phyloP scores from a whole-genome alignment of 495 filamentous ascomycete genomes.

The Podospora conica region DNA sequence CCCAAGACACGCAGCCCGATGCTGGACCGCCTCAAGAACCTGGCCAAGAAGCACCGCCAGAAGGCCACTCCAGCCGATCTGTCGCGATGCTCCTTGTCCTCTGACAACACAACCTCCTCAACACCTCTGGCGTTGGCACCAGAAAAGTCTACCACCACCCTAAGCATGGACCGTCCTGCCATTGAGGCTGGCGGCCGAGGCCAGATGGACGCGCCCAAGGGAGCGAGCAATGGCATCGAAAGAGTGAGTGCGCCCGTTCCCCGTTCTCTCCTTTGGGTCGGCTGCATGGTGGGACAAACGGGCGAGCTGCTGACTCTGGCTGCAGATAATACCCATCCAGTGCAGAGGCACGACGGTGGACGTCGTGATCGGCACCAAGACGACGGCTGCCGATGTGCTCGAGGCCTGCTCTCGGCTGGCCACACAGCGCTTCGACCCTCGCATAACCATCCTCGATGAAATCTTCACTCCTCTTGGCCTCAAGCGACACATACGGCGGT shows the following conservation, averaged over 20 bases:
- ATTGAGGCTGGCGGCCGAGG: conserved; percentile 33
- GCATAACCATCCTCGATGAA: conserved; percentile 65
- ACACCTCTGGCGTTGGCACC: conserved; percentile 5
- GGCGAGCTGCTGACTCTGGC: not conserved
- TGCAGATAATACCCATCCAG: conserved; percentile 57
- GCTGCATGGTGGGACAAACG: conserved; percentile 1
- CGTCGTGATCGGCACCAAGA: conserved; percentile 64
- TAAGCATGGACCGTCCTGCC: conserved; percentile 12
- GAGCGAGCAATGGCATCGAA: conserved; percentile 77
- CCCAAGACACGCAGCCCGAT: conserved; percentile 30
- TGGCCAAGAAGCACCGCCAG: conserved; percentile 25
- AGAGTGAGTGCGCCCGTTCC: conserved; percentile 44
- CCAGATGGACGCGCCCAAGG: conserved; percentile 70
- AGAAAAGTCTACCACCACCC: conserved; percentile 21
- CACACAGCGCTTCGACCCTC: conserved; percentile 50
- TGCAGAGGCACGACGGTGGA: conserved; percentile 56
- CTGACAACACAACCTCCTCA: conserved; percentile 17
- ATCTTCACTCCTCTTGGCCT: conserved; percentile 69
- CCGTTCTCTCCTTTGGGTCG: not conserved
- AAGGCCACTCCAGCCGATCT: conserved; percentile 11
- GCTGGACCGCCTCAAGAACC: conserved; percentile 35
- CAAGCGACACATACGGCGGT: conserved; percentile 74
- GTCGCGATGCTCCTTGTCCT: conserved; percentile 8
- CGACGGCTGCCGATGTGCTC: conserved; percentile 68
- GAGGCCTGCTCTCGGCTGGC: conserved; percentile 45